Evolutionary conservation across 2,329 filamentous ascomycete genomes (phyloP), one percentile per base, ranked within the genome.

Genomic region (Arthrinium phaeospermum): DNA sequence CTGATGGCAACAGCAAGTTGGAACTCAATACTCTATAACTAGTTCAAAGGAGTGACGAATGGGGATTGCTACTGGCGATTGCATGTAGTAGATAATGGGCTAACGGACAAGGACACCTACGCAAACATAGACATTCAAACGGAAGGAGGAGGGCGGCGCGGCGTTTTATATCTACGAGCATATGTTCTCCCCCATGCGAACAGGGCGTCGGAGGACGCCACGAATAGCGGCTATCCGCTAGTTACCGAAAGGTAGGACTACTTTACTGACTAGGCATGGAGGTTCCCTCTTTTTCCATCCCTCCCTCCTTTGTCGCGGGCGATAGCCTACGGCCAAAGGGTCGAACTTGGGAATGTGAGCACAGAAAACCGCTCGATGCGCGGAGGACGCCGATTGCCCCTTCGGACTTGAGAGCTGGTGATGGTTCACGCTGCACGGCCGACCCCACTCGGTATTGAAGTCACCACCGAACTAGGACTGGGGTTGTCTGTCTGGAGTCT

Each of bases 351-450:
- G 22, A 44, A 68, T 30, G n/a, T 46, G 67, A 46, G 67, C 44
- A 45, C 41, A 16, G 44, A 19, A 46, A 68, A 45, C 44, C n/a
- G 24, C 45, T 37, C 41, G 27, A 45, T 27, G 24, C n/a, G 41
- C 67, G 67, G 67, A 68, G 67, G 67, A 47, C 67, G 67, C 67
- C 67, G 67, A 47, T 68, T 68, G 13, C 67, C 67, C 67, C 67
- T 68, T 46, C 27, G 67, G 67, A 68, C 34, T 41, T 41, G 34
- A n/a, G 57, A 64, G 57, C 57, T 64, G 57, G 34, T 41, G 57
- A 41, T 64, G 34, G 57, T 64, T 64, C 57, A 64, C 41, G 57
- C 57, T 64, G 57, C 57, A 64, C 57, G 57, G 57, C 57, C 34
- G 57, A 64, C 57, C 57, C 57, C 57, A 64, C 57, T 64, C 30